Base-by-base conservation (phyloP, 2,329 filamentous ascomycete genomes). In the Aphanocladium album region DNA sequence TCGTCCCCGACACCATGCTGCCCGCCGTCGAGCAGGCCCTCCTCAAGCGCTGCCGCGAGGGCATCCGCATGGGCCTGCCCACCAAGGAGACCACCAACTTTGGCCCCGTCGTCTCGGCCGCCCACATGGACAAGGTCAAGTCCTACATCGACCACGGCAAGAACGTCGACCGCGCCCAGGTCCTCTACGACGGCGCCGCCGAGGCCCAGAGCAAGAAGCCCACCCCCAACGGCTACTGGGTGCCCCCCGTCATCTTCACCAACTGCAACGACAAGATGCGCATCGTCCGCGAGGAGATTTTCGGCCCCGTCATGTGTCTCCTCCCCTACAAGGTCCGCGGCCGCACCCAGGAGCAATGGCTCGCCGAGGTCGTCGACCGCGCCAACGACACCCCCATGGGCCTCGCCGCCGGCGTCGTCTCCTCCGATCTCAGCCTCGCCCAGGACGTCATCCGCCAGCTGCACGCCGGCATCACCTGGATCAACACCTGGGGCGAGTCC, bases 401-500 rank as follows among this genome's bases (percentile, higher is more conserved):
- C 30, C 84, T 96, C 3, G 91, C 91, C 0, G 92, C 91, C 0
- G 91, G 91, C 21, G 89, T 96, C 1, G 93, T 96, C 66, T 90
- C 90, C 0, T 84, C 83, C 62, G 85, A 96, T 65, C 74, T 96
- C 57, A 88, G 90, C 67, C 71, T 82, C 52, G 91, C 89, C 60
- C 90, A 96, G 69, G 79, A 83, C 47, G 83, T 93, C 1, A 80
- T 93, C 46, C 81, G 83, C 25, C 81, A 84, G 68, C 77, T 96
- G 5, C 83, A 96, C 70, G 91, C 91, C 0, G 91, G 91, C 37
- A 96, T 96, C 69, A 96, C 90, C 1, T 96, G 91, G 91, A 82
- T 96, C 57, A 96, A 96, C 73, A 92, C 90, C 0, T 96, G 92
- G 92, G 91, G 92, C n/a, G 91, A 96, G 77, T 88, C 84, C 53